These are phyloP conservation scores for Microbotryomycetes sp. DNA, from an alignment of 1,284 basidiomycete species.

Conservation along the genomic window DNA sequence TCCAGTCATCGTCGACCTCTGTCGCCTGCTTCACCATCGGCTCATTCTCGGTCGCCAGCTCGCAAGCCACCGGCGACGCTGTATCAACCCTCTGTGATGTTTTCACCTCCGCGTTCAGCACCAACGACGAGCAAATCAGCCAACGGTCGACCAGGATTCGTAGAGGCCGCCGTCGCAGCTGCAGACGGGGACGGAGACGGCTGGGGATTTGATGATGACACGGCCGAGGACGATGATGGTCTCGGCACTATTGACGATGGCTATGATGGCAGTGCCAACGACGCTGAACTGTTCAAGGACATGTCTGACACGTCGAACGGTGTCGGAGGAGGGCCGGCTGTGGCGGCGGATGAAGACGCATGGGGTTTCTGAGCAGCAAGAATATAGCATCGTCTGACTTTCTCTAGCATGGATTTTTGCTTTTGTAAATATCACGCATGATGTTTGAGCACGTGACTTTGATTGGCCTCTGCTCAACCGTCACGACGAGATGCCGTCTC, in stretches of 20 bases:
- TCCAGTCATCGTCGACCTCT: too few species aligned
- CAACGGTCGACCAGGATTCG: too few species aligned
- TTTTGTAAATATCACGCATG: too few species aligned
- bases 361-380: neutral
- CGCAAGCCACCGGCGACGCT: neutral
- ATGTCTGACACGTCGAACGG: neutral
- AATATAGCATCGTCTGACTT: neutral
- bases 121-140: neutral
- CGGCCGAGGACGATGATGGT: neutral
- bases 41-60: too few species aligned
- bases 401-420: too few species aligned
- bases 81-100: neutral
- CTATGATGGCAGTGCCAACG: neutral
- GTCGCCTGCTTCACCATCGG: too few species aligned
- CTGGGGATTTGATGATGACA: neutral
- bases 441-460: neutral
- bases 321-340: neutral
- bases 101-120: neutral
- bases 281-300: neutral
- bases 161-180: too few species aligned
- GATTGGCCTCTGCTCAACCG: neutral
- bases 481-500: too few species aligned
- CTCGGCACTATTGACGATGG: neutral
- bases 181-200: too few species aligned
- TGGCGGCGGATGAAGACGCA: neutral